Conservation (phyloP, 2,329 filamentous ascomycete species). For the Colletotrichum theobromicola region DNA sequence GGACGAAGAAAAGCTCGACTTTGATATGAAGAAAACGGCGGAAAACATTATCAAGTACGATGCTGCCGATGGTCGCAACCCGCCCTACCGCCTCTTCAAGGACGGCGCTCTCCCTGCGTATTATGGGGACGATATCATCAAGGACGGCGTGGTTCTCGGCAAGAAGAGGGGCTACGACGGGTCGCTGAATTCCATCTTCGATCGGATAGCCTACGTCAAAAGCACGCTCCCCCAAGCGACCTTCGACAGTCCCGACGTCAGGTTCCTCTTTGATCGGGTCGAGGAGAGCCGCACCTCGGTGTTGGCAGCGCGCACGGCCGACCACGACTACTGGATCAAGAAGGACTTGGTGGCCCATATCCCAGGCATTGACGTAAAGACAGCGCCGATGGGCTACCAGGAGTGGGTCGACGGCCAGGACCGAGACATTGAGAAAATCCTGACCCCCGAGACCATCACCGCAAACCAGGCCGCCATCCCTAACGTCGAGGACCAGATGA, state of each 20-base stretch:
- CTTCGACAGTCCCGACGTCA: neutral
- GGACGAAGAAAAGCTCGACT: slow-evolving; percentile 4
- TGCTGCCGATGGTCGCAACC: neutral
- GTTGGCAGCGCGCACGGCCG: neutral
- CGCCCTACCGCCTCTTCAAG: neutral
- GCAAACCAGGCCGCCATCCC: neutral
- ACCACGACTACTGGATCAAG: neutral
- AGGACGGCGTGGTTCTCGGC: neutral
- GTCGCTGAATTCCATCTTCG: neutral
- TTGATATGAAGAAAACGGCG: slow-evolving; percentile 1
- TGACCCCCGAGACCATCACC: neutral
- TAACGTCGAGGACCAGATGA: neutral
- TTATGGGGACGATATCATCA: neutral
- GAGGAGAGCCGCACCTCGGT: neutral
- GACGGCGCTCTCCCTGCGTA: neutral
- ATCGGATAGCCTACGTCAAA: neutral
- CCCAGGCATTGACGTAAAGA: neutral
- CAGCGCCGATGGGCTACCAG: neutral
- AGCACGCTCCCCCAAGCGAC: neutral
- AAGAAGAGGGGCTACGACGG: neutral
- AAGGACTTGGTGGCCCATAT: neutral
- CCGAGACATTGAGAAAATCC: neutral
- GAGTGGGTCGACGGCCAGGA: neutral
- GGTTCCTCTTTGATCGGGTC: neutral
- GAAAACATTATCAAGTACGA: neutral